Evolutionary conservation across 345 rosid genomes (phyloP), one percentile per base, ranked within the genome.

Genomic region (Streptanthus diversifolius): DNA sequence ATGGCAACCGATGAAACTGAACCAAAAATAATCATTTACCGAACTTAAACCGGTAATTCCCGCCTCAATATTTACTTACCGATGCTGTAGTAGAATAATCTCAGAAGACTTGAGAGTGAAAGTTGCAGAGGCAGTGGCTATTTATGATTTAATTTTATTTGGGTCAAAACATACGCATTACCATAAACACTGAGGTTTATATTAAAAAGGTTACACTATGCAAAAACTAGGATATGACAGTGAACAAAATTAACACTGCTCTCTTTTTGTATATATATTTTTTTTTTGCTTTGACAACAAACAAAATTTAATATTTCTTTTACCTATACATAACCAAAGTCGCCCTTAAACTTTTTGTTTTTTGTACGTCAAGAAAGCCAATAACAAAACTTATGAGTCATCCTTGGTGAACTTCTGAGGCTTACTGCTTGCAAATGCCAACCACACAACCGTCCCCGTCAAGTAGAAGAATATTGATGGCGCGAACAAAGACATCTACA

Each of bases 381-480:
- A 54, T 39, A 72, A 74, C 67, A 67, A 68, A 69, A 61, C 70
- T 43, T 62, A 69, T 18, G 65, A 62, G 36, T 78, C 89, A 58
- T 58, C 63, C 70, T 79, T 77, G 3, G 86, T 83, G 68, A 91
- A 95, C 73, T 57, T 83, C 73, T 88, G 95, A 25, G 97, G 97
- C 83, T 86, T 77, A 77, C 96, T 87, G 83, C 97, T 89, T 32
- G 96, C 97, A 45, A 91, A 90, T 18, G 76, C 81, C 82, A 95
- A 77, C 97, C 97, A 95, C 17, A 95, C 89, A 21, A 88, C 74
- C 1, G 97, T 85, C 52, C 96, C 97, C 8, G 95, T 91, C 84
- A 88, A 68, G 86, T 91, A 89, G 86, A 95, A 95, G 86, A 95
- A 91, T 82, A 85, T 87, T 7, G 99, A 91, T 24, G 96, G 97